A percentile compares a stretch with the other conserved stretches of the same genome.
These are phyloP conservation scores for Solanum ossicruentum DNA, from an alignment of 257 asterid genomes.

Conservation along the genomic window DNA sequence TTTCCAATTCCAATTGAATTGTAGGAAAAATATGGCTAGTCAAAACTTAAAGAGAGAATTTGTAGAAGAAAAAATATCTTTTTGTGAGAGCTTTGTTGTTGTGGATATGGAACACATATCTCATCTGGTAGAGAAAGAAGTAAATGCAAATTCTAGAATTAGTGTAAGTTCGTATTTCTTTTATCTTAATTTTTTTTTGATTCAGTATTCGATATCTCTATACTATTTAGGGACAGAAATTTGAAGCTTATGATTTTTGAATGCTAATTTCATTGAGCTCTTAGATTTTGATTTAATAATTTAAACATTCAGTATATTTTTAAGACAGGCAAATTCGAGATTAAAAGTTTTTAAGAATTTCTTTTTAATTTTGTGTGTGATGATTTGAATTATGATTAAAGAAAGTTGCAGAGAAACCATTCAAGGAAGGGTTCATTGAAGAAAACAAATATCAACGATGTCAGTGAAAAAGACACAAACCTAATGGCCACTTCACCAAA, in stretches of 20 bases:
- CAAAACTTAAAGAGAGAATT: slow-evolving; percentile 9
- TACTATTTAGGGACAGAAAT: not conserved
- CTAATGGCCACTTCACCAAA: slow-evolving; percentile 31
- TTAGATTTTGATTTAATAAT: too few relatives aligned
- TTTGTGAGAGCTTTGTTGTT: not conserved
- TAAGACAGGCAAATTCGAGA: too few relatives aligned
- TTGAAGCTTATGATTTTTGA: not conserved
- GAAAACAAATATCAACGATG: slow-evolving; percentile 11
- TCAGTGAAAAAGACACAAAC: slow-evolving; percentile 24
- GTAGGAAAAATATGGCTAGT: slow-evolving; percentile 28
- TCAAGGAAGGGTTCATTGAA: slow-evolving; percentile 50
- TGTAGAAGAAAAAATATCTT: slow-evolving; percentile 5
- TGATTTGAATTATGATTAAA: not conserved
- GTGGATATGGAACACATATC: slow-evolving; percentile 47
- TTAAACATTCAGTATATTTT: too few relatives aligned
- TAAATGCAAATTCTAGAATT: slow-evolving; percentile 43
- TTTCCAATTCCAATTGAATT: not conserved
- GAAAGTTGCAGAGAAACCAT: slow-evolving; percentile 65
- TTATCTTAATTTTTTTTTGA: not conserved
- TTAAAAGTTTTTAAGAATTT: too few relatives aligned
- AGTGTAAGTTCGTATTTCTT: slow-evolving; percentile 21
- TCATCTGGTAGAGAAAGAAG: slow-evolving; percentile 36
- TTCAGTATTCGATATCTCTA: too few relatives aligned
- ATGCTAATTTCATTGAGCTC: too few relatives aligned
- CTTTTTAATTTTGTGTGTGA: not conserved